These are phyloP conservation scores for Rhodomyrtus psidioides DNA, from an alignment of 441 rosid genomes.

Conservation along the genomic window DNA sequence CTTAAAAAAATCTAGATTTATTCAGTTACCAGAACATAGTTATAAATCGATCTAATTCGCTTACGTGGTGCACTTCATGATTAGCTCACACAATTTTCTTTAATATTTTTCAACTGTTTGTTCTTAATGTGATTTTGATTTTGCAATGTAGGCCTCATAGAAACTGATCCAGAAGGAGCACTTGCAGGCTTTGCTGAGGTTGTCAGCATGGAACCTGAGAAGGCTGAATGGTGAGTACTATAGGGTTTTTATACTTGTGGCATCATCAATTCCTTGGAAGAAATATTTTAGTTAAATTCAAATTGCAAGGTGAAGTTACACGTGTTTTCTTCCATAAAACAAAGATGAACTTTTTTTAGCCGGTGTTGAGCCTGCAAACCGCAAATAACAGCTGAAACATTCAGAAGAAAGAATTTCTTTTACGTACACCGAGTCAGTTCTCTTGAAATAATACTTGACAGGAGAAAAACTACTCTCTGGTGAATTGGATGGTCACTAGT, in stretches of 20 bases:
- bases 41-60: neutral
- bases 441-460: neutral
- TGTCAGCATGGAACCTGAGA: constrained; percentile 93
- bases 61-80: neutral
- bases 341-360: neutral
- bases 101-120: neutral
- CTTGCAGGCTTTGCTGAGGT: constrained; percentile 95
- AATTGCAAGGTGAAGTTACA: neutral
- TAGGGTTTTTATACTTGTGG: neutral
- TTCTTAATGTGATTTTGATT: neutral
- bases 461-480: neutral
- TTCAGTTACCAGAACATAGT: neutral
- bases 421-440: neutral
- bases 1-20: neutral
- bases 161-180: constrained; percentile 90
- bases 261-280: neutral
- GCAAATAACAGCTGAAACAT: neutral
- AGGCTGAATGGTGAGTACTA: constrained; percentile 83
- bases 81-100: neutral
- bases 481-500: neutral
- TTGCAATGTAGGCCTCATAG: constrained; percentile 56
- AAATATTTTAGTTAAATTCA: neutral
- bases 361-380: neutral
- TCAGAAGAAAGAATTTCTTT: neutral
- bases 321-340: neutral